phyloP scores from a whole-genome alignment of 169 alveolate genomes.

The Plasmodium malariae region DNA sequence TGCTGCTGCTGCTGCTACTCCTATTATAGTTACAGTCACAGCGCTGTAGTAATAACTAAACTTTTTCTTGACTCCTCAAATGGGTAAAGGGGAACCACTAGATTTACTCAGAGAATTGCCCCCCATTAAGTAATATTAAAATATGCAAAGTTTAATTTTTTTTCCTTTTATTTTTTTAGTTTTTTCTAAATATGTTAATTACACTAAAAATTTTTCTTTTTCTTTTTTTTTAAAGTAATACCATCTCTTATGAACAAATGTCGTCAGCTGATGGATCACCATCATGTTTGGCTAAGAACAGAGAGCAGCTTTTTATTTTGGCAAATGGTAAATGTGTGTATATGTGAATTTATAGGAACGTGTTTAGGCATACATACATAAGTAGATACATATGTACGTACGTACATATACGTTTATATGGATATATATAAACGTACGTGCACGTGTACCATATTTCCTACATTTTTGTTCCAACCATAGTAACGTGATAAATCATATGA shows the following conservation, averaged over 20 bases:
- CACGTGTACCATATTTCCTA: too few relatives aligned
- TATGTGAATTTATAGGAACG: too few relatives aligned
- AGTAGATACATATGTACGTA: too few relatives aligned
- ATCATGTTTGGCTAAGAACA: slow-evolving; percentile 13
- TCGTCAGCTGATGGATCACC: slow-evolving; percentile 18
- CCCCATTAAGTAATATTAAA: slow-evolving; percentile 15
- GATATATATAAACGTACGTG: too few relatives aligned
- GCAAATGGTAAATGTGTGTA: slow-evolving; percentile 24
- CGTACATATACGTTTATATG: too few relatives aligned
- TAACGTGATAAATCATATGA: too few relatives aligned
- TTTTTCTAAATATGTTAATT: slow-evolving; percentile 2
- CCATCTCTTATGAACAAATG: not conserved
- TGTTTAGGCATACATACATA: too few relatives aligned
- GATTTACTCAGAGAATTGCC: not conserved
- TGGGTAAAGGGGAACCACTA: slow-evolving; percentile 4
- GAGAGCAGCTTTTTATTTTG: slow-evolving; percentile 22
- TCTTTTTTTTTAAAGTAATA: slow-evolving; percentile 19
- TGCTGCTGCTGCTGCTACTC: too few relatives aligned
- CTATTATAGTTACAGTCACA: too few relatives aligned
- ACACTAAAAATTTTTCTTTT: not conserved
- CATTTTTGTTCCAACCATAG: too few relatives aligned
- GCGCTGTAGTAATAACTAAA: too few relatives aligned
- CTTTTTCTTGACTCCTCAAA: not conserved
- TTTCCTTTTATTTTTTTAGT: too few relatives aligned
- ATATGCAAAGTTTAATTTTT: not conserved